Evolutionary conservation across 148 eudicot genomes (phyloP).

Genomic region (Silene latifolia): DNA sequence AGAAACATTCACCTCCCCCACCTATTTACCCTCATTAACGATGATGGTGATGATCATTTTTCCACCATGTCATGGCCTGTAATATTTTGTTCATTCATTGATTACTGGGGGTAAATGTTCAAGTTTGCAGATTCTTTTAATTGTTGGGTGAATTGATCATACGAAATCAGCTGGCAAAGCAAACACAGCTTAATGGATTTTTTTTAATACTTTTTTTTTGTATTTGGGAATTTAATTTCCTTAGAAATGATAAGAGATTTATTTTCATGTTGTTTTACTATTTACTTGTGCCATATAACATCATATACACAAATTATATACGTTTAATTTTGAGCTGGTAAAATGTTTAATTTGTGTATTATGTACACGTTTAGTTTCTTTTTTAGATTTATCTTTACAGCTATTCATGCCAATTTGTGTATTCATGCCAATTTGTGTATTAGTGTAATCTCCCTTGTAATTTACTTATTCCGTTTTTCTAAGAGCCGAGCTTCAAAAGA

Average conservation of each 20-base stretch:
- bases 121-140: conserved; percentile 10
- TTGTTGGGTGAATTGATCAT: conserved; percentile 8
- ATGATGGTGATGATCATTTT: conserved; percentile 6
- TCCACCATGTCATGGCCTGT: neutral
- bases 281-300: neutral
- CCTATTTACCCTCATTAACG: conserved; percentile 14
- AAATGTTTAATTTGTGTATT: no score
- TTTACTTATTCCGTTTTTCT: no score
- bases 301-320: no score
- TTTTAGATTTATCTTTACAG: no score
- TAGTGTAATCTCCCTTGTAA: no score
- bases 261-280: neutral
- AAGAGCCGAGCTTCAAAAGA: no score
- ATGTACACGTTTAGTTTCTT: no score
- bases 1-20: conserved; percentile 8
- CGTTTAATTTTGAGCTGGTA: no score
- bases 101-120: no score
- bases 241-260: neutral
- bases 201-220: neutral
- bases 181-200: neutral
- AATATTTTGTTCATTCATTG: conserved; percentile 6
- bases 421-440: no score
- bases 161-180: neutral
- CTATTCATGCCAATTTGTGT: no score
- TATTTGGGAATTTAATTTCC: neutral